Conservation (phyloP, 148 eudicot species). For the Nepenthes gracilis region DNA sequence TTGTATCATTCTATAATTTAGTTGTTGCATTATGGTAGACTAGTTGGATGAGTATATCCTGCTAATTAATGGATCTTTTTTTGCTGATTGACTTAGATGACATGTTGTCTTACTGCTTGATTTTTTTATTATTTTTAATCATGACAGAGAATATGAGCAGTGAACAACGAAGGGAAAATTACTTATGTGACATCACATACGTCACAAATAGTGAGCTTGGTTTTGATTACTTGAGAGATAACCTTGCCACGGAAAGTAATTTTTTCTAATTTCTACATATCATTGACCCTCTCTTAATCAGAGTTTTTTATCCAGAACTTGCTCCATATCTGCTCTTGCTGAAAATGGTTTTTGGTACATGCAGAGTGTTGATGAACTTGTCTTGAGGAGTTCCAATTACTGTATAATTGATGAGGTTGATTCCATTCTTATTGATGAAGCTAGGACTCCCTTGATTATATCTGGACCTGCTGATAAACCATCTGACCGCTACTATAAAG, state of each 20-base stretch:
- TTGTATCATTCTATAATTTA: too few species aligned
- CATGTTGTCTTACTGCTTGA: too few species aligned
- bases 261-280: slow-evolving; percentile 1
- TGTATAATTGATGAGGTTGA: slow-evolving; percentile 99
- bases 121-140: slow-evolving; percentile 8
- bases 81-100: too few species aligned
- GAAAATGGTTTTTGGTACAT: slow-evolving; percentile 18
- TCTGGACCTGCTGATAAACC: slow-evolving; percentile 99
- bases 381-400: slow-evolving; percentile 75
- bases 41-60: too few species aligned
- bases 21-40: too few species aligned
- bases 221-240: slow-evolving; percentile 97
- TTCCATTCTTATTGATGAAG: slow-evolving; percentile 97
- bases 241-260: slow-evolving; percentile 99
- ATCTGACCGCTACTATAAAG: slow-evolving; percentile 96
- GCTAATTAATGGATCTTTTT: too few species aligned
- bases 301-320: slow-evolving; percentile 5
- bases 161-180: slow-evolving; percentile 89
- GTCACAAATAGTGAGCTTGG: slow-evolving; percentile 99
- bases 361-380: slow-evolving; percentile 96
- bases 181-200: slow-evolving; percentile 88
- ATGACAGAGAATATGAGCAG: slow-evolving; percentile 93
- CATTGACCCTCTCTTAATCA: not conserved
- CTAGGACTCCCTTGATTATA: slow-evolving; percentile 97
- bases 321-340: slow-evolving; percentile 8